Percentiles rank a stretch among this genome's conserved stretches.
phyloP scores from a whole-genome alignment of 2,329 filamentous ascomycete genomes.

The Colletotrichum abscissum region DNA sequence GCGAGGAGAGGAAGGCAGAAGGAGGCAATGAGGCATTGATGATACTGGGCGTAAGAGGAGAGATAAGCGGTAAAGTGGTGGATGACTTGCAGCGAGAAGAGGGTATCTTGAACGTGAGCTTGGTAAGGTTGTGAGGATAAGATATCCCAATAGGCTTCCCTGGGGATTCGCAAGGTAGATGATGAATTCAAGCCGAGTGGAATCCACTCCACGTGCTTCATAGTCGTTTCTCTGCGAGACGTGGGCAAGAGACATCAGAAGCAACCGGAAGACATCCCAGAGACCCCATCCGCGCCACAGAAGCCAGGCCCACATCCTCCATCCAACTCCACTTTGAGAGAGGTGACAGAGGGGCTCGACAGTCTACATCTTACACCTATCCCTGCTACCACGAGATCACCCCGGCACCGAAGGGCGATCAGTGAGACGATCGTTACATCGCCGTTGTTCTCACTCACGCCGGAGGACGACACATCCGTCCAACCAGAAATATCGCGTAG shows the following conservation, averaged over 20 bases:
- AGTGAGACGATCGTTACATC: no score
- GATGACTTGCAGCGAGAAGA: slow-evolving; percentile 59
- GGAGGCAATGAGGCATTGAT: slow-evolving; percentile 78
- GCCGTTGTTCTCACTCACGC: no score
- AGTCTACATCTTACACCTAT: no score
- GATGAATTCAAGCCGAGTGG: neutral
- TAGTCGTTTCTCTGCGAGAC: neutral
- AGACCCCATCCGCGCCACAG: no score
- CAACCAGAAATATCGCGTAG: no score
- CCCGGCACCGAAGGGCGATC: no score
- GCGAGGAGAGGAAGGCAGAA: slow-evolving; percentile 42
- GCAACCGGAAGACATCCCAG: no score
- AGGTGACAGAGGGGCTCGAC: no score
- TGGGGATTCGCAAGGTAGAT: neutral
- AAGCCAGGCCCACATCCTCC: no score
- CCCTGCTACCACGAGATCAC: no score
- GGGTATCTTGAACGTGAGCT: slow-evolving; percentile 66
- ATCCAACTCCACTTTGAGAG: no score
- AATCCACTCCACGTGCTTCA: neutral
- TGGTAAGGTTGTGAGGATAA: slow-evolving; percentile 55
- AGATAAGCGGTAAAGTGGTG: slow-evolving; percentile 68
- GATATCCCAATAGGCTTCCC: neutral
- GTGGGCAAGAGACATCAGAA: neutral
- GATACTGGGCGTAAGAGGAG: slow-evolving; percentile 80
- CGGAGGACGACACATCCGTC: no score